phyloP scores from a whole-genome alignment of 192 early-diverging fungal genomes.

The Helicostylum pulchrum region DNA sequence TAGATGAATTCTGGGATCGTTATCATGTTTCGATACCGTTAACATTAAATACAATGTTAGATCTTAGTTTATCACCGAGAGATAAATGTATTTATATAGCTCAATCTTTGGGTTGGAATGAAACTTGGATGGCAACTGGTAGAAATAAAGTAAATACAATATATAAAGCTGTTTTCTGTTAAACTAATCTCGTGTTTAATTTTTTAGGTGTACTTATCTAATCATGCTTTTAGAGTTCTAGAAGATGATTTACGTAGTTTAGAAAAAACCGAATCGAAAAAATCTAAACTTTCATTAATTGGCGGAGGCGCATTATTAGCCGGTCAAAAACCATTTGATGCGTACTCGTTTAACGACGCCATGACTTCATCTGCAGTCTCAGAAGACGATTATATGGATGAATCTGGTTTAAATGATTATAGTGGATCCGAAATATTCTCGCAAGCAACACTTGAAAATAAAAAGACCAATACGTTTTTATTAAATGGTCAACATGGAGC shows the following conservation, averaged over 20 bases:
- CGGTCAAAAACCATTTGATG: slow-evolving; percentile 15
- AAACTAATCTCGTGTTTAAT: not conserved
- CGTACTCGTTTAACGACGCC: slow-evolving; percentile 24
- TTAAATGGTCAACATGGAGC: not conserved
- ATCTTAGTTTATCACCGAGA: slow-evolving; percentile 12
- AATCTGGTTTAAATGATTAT: slow-evolving; percentile 13
- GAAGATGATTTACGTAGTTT: slow-evolving; percentile 74
- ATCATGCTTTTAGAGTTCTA: slow-evolving; percentile 75
- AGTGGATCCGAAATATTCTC: slow-evolving; percentile 18
- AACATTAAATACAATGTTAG: slow-evolving; percentile 26
- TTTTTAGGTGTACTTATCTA: slow-evolving; percentile 65
- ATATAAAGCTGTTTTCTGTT: not conserved
- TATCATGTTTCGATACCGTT: slow-evolving; percentile 55
- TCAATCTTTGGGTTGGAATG: slow-evolving; percentile 22
- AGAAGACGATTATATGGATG: slow-evolving; percentile 27
- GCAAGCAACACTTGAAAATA: slow-evolving; percentile 13
- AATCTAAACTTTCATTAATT: slow-evolving; percentile 1
- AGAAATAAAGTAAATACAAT: slow-evolving; percentile 3
- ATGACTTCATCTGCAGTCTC: slow-evolving; percentile 27
- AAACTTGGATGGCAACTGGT: slow-evolving; percentile 9
- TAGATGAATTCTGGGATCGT: slow-evolving; percentile 76
- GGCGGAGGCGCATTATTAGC: slow-evolving; percentile 1
- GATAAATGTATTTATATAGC: slow-evolving; percentile 37
- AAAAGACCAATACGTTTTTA: not conserved
- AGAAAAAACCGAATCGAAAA: slow-evolving; percentile 55